Evolutionary conservation across 2,329 filamentous ascomycete species (phyloP), one percentile per base, ranked within the genome.

Genomic region (Incumbomyces delicatus): DNA sequence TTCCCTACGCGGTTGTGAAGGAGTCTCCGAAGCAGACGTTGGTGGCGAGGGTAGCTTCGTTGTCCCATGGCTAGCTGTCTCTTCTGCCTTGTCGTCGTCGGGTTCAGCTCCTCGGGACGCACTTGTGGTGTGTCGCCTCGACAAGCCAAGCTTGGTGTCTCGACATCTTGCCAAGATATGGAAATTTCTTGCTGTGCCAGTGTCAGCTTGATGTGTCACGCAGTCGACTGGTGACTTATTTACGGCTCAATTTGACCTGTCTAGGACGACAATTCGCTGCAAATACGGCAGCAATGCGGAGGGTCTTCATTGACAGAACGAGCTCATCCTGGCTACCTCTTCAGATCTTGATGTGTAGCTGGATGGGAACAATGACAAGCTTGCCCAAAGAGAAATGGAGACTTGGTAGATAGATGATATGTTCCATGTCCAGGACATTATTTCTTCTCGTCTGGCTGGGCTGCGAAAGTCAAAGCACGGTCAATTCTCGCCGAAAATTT

Each of bases 271-370:
- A 30, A 13, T 22, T 45, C 8, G 34, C 42, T 38, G 42, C 42
- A 20, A 45, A 45, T 12, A 45, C 20, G 20, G 34, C 33, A 45
- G 41, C 41, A 22, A 44, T 12, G 7, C 30, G 32, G 30, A 14
- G 16, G 20, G 41, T 13, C 13, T 34, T 34, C 41, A 44, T 44
- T 11, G 41, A 18, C 13, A 17, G n/a, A 22, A 10, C 7, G 8
- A 16, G 41, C 41, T 22, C 41, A 36, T 34, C 10, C 14, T 22
- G 14, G 29, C 41, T 35, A 7, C 30, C 12, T 31, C 14, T 13
- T 4, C 11, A 35, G 22, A 33, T 14, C 6, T 6, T 4, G 17
- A 29, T 27, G 29, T 30, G 18, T 39, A 7, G 14, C n/a, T 5
- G 12, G n/a, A 14, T 35, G 33, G 16, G 12, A 5, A 12, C 33